These are phyloP conservation scores for Pseudofabraea citricarpa DNA, from an alignment of 2,329 filamentous ascomycete genomes.

Conservation along the genomic window DNA sequence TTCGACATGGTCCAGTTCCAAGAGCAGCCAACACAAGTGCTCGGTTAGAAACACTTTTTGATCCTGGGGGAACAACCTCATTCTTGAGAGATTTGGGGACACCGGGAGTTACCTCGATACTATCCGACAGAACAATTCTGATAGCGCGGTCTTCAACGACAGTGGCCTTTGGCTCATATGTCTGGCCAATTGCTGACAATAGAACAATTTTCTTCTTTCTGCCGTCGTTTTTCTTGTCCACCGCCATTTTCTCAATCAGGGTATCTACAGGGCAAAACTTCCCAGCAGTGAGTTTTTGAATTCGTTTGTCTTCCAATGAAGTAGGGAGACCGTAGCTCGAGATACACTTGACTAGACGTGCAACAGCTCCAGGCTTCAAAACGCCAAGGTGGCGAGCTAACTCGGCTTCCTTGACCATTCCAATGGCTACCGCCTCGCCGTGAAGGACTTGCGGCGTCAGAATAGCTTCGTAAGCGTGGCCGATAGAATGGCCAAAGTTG, in stretches of 20 bases:
- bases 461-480: constrained; percentile 93
- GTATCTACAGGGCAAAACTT: constrained; percentile 85
- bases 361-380: constrained; percentile 79
- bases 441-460: constrained; percentile 93
- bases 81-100: constrained; percentile 62
- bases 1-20: constrained; percentile 76
- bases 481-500: constrained; percentile 97
- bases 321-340: constrained; percentile 89
- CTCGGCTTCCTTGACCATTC: constrained; percentile 98
- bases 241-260: constrained; percentile 86
- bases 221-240: constrained; percentile 98
- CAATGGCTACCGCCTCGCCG: constrained; percentile 92
- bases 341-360: constrained; percentile 87
- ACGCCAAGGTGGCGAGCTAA: constrained; percentile 84
- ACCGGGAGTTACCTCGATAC: constrained; percentile 68
- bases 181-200: constrained; percentile 83
- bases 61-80: constrained; percentile 83
- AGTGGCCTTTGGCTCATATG: constrained; percentile 81
- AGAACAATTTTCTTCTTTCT: constrained; percentile 94
- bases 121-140: constrained; percentile 74
- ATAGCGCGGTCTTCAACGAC: constrained; percentile 85
- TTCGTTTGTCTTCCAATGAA: constrained; percentile 75
- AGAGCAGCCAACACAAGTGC: constrained; percentile 92
- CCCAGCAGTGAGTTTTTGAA: constrained; percentile 76
- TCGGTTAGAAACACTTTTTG: constrained; percentile 96